phyloP scores from a whole-genome alignment of 1,284 basidiomycete genomes.

The Phellopilus nigrolimitatus region DNA sequence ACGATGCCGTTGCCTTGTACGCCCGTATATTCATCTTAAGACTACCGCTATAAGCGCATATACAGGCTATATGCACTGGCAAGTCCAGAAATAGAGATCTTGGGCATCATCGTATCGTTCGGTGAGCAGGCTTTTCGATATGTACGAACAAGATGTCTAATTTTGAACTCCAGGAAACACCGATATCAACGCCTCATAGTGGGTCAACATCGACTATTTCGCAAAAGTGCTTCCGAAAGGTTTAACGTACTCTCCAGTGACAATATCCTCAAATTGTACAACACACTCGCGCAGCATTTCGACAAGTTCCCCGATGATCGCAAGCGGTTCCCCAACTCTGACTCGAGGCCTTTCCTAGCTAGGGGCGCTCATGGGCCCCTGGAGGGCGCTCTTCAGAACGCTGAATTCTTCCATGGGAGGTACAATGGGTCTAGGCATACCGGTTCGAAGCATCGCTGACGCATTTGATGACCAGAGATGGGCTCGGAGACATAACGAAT shows the following conservation, averaged over 20 bases:
- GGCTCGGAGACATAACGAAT: conserved; percentile 58
- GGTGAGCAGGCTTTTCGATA: conserved; percentile 41
- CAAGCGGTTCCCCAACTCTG: conserved; percentile 59
- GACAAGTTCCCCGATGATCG: conserved; percentile 49
- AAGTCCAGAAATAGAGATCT: conserved; percentile 72
- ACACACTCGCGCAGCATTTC: conserved; percentile 65
- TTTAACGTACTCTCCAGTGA: conserved; percentile 32
- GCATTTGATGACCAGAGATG: not conserved
- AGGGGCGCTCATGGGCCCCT: conserved; percentile 71
- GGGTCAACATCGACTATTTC: conserved; percentile 24
- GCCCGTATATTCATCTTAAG: conserved; percentile 22
- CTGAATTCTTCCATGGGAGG: conserved; percentile 86
- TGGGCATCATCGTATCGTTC: conserved; percentile 74
- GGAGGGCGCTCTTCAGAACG: conserved; percentile 71
- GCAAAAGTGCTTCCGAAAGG: not conserved
- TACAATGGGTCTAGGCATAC: conserved; percentile 23
- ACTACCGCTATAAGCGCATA: conserved; percentile 4
- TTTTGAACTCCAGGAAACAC: conserved; percentile 54
- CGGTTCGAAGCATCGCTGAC: conserved; percentile 18
- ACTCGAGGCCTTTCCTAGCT: conserved; percentile 53
- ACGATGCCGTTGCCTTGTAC: conserved; percentile 78
- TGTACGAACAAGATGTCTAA: not conserved
- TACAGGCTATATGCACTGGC: conserved; percentile 61
- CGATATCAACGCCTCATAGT: conserved; percentile 59
- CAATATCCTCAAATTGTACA: conserved; percentile 80